phyloP scores from a whole-genome alignment of 108 stramenopile genomes.

The Nannochloropsis salina region DNA sequence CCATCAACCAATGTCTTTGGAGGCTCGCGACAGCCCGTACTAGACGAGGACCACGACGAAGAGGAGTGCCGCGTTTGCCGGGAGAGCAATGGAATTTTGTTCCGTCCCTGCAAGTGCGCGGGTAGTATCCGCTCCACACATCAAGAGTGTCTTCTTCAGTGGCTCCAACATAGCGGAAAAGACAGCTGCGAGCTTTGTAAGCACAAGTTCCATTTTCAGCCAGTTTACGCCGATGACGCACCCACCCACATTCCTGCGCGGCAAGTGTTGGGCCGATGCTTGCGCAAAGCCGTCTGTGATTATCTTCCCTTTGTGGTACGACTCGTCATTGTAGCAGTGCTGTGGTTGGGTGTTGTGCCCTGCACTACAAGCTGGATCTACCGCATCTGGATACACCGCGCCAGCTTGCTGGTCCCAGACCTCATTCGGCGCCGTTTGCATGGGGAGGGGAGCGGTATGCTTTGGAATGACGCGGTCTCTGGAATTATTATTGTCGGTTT shows the following conservation, averaged over 20 bases:
- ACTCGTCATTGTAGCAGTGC: slow-evolving; percentile 54
- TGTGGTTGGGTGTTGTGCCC: slow-evolving; percentile 77
- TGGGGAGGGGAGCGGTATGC: slow-evolving; percentile 49
- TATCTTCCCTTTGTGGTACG: slow-evolving; percentile 71
- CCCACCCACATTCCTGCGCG: not conserved
- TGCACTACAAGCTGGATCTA: slow-evolving; percentile 74
- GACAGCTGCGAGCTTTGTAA: slow-evolving; percentile 51
- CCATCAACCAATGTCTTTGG: not conserved
- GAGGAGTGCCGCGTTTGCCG: slow-evolving; percentile 31
- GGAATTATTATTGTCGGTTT: slow-evolving; percentile 70
- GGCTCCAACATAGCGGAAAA: slow-evolving; percentile 51
- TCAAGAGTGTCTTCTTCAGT: slow-evolving; percentile 49
- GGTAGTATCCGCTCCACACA: slow-evolving; percentile 34
- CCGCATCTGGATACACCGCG: slow-evolving; percentile 75
- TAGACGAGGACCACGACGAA: not conserved
- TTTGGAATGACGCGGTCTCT: slow-evolving; percentile 55
- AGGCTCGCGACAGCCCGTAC: not conserved
- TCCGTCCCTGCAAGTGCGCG: not conserved
- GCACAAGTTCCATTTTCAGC: slow-evolving; percentile 29
- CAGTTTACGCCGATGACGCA: slow-evolving; percentile 14
- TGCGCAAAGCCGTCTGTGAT: slow-evolving; percentile 58
- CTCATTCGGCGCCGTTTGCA: slow-evolving; percentile 57
- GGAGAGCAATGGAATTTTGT: not conserved
- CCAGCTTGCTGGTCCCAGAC: slow-evolving; percentile 49
- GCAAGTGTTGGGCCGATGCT: slow-evolving; percentile 53